Evolutionary conservation across 2,329 filamentous ascomycete genomes (phyloP).

Genomic region (Cephalotrichum gorgonifer): DNA sequence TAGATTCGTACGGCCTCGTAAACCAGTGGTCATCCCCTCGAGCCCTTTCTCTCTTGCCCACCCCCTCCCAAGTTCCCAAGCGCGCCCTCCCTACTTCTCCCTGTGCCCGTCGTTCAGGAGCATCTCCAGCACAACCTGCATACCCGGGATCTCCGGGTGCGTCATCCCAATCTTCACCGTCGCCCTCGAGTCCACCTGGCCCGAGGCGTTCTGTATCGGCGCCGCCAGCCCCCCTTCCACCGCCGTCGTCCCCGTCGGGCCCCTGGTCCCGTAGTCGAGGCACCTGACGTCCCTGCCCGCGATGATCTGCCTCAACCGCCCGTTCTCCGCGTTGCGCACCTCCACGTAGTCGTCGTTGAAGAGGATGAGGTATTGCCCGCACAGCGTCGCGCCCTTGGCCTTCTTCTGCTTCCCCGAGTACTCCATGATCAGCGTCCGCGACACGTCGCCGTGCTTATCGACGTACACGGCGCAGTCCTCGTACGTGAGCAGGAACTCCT

Average conservation of each 20-base stretch:
- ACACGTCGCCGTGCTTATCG: constrained; percentile 95
- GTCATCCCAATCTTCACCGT: constrained; percentile 94
- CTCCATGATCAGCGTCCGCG: constrained; percentile 90
- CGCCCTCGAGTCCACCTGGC: constrained; percentile 32
- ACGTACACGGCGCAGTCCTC: constrained; percentile 96
- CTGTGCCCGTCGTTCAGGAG: constrained; percentile 78
- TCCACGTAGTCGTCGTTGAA: constrained; percentile 97
- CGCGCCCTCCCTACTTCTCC: constrained; percentile 30
- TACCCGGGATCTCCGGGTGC: constrained; percentile 75
- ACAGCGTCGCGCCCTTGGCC: constrained; percentile 78
- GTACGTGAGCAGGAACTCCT: constrained; percentile 88
- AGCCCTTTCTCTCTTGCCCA: too few species aligned
- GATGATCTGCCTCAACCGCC: constrained; percentile 85
- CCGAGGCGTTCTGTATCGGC: not conserved
- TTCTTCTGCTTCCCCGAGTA: constrained; percentile 82
- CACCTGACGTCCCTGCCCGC: constrained; percentile 82
- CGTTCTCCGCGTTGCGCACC: constrained; percentile 93
- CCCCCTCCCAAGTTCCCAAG: too few species aligned
- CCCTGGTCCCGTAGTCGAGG: constrained; percentile 71
- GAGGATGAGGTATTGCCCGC: constrained; percentile 80
- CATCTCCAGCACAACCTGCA: constrained; percentile 86
- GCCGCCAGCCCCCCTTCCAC: constrained; percentile 12
- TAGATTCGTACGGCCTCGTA: too few species aligned
- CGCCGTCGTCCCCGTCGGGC: constrained; percentile 42
- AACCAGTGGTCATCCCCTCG: too few species aligned